These are phyloP conservation scores for Fistulinella prunicolor DNA, from an alignment of 768 basidiomycete genomes.

Conservation along the genomic window DNA sequence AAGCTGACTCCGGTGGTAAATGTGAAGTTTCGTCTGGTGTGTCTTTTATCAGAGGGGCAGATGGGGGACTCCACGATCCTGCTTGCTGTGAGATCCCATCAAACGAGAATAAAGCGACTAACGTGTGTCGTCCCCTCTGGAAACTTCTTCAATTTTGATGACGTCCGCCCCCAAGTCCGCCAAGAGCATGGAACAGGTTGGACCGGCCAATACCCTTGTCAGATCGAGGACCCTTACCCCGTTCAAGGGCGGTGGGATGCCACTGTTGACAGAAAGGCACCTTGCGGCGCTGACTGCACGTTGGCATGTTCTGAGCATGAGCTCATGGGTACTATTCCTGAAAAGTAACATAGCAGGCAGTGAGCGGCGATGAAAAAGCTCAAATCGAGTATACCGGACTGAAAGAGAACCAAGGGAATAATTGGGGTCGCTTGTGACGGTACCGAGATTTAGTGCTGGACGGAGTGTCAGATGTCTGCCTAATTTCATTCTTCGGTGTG, in stretches of 20 bases:
- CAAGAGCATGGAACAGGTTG: constrained; percentile 90
- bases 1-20: constrained; percentile 87
- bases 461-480: constrained; percentile 28
- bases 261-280: constrained; percentile 28
- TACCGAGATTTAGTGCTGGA: constrained; percentile 12
- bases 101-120: constrained; percentile 27
- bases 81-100: constrained; percentile 11
- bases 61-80: constrained; percentile 70
- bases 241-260: constrained; percentile 74
- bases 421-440: constrained; percentile 6
- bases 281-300: constrained; percentile 5
- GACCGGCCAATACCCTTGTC: constrained; percentile 89
- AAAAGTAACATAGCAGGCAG: constrained; percentile 6
- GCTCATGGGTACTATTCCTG: not conserved
- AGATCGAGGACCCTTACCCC: constrained; percentile 86
- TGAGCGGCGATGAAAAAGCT: too few relatives aligned
- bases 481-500: constrained; percentile 4
- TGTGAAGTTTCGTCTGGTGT: constrained; percentile 54
- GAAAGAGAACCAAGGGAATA: too few relatives aligned
- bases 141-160: constrained; percentile 83
- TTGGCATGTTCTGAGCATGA: not conserved
- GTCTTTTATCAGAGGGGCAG: constrained; percentile 46
- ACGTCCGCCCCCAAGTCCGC: constrained; percentile 92
- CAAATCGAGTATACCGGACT: too few relatives aligned
- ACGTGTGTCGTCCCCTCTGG: constrained; percentile 88